Percentiles rank a stretch among this genome's conserved stretches.
These are phyloP conservation scores for Lanzia echinophila DNA, from an alignment of 2,329 filamentous ascomycete species.

Conservation along the genomic window DNA sequence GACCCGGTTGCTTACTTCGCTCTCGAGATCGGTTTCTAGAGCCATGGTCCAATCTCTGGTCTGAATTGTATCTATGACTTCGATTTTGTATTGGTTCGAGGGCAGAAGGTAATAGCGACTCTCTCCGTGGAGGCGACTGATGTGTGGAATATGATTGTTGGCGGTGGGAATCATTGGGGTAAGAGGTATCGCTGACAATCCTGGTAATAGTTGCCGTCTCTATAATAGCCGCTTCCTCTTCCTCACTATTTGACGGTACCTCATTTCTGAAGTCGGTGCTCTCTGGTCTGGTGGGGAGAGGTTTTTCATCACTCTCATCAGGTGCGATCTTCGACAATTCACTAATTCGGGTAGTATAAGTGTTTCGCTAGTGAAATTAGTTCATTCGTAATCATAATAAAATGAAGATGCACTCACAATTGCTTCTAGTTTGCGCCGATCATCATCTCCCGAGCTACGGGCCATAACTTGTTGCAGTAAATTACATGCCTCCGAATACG, in stretches of 20 bases:
- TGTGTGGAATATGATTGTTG: constrained; percentile 22
- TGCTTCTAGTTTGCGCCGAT: constrained; percentile 82
- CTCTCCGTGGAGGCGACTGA: constrained; percentile 27
- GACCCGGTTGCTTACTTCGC: constrained; percentile 14
- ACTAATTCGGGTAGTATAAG: constrained; percentile 83
- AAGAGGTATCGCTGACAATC: constrained; percentile 38
- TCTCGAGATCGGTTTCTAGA: constrained; percentile 2
- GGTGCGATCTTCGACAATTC: constrained; percentile 72
- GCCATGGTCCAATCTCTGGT: constrained; percentile 11
- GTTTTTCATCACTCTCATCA: constrained; percentile 57
- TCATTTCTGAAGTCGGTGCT: constrained; percentile 49
- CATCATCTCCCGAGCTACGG: constrained; percentile 76
- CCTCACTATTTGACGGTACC: constrained; percentile 32
- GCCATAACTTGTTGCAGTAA: constrained; percentile 82
- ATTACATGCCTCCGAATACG: constrained; percentile 85
- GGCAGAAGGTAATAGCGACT: constrained; percentile 30
- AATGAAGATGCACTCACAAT: constrained; percentile 60
- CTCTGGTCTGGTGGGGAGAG: constrained; percentile 63
- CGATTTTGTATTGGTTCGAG: constrained; percentile 25
- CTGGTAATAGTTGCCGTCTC: constrained; percentile 48
- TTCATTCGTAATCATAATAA: not conserved
- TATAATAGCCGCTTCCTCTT: constrained; percentile 40
- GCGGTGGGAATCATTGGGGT: constrained; percentile 18
- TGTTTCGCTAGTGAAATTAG: constrained; percentile 57
- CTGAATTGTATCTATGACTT: constrained; percentile 27